Conservation (phyloP, 192 early-diverging fungal genomes). For the Coemansia sp. region DNA sequence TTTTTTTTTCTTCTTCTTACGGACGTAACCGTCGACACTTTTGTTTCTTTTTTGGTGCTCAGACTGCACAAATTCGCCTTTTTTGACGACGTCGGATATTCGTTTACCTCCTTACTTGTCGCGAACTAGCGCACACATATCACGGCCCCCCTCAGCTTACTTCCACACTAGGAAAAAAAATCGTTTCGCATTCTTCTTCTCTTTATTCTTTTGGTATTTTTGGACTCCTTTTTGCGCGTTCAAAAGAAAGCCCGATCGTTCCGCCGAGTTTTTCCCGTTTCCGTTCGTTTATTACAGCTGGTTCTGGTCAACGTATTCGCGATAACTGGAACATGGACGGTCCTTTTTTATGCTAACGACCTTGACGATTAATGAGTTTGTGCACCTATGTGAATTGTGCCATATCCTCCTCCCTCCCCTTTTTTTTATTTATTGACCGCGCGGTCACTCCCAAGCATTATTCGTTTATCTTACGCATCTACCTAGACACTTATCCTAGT, state of each 20-base stretch:
- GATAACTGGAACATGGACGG: neutral
- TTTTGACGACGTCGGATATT: constrained; percentile 14
- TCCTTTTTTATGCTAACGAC: neutral
- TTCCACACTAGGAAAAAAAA: neutral
- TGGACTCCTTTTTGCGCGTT: neutral
- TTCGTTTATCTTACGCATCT: neutral
- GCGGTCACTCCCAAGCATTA: neutral
- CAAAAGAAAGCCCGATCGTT: neutral
- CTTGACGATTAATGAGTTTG: neutral
- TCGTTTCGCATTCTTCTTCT: neutral
- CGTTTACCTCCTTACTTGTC: neutral
- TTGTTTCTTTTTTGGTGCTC: constrained; percentile 3
- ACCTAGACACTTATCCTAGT: neutral
- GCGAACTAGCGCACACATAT: constrained; percentile 18
- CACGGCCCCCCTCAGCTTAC: neutral
- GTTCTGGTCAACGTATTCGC: neutral
- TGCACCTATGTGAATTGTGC: constrained; percentile 11
- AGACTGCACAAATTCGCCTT: constrained; percentile 9
- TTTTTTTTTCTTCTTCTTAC: neutral
- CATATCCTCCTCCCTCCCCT: neutral
- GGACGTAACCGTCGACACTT: constrained; percentile 8
- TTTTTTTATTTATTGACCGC: constrained; percentile 1
- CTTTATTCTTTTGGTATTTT: neutral
- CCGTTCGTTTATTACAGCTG: neutral
- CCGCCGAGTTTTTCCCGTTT: too few species aligned